Conservation (phyloP, 2,329 filamentous ascomycete genomes). For the Colletotrichum coccodes region DNA sequence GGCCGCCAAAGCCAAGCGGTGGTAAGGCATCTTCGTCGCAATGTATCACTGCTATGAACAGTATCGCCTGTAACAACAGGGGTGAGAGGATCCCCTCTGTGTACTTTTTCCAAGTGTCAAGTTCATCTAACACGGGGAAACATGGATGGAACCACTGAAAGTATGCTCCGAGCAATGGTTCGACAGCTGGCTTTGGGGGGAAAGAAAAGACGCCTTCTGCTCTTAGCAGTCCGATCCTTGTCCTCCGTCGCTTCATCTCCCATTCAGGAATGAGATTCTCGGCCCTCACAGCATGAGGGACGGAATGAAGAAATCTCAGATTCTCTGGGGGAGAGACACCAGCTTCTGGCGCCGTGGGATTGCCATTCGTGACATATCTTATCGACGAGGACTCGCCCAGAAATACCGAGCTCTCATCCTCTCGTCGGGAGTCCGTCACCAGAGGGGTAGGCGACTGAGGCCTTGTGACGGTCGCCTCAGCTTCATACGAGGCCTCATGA, state of each 20-base stretch:
- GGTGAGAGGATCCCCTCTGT: constrained; percentile 54
- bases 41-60: constrained; percentile 63
- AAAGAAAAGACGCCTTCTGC: constrained; percentile 48
- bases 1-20: constrained; percentile 56
- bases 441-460: not conserved
- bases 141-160: constrained; percentile 66
- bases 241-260: constrained; percentile 48
- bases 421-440: not conserved
- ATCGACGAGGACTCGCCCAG: constrained; percentile 59
- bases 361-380: constrained; percentile 57
- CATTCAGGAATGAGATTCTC: constrained; percentile 49
- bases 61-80: constrained; percentile 61
- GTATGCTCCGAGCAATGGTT: constrained; percentile 58
- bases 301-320: constrained; percentile 40
- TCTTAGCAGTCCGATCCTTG: not conserved
- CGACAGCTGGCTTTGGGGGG: constrained; percentile 52
- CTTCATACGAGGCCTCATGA: not conserved
- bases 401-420: constrained; percentile 45
- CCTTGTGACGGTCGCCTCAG: not conserved
- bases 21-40: constrained; percentile 57
- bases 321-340: constrained; percentile 36
- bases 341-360: constrained; percentile 4
- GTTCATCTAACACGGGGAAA: constrained; percentile 62
- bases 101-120: constrained; percentile 50
- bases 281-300: constrained; percentile 44